phyloP scores from a whole-genome alignment of 2,329 filamentous ascomycete genomes.

The Fusarium tricinctum region DNA sequence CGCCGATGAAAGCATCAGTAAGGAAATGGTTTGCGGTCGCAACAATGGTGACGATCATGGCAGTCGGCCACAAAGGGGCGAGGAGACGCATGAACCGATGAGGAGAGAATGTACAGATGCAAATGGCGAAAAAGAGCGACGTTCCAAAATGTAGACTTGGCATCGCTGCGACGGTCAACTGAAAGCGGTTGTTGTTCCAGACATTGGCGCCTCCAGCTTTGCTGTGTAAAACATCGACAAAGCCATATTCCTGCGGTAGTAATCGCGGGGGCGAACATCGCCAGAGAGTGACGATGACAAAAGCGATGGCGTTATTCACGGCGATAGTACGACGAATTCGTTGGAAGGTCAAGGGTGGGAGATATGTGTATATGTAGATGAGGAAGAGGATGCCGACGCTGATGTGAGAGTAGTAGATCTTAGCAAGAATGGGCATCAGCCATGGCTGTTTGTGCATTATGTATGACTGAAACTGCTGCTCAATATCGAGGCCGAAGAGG shows the following conservation, averaged over 20 bases:
- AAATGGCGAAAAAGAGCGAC: conserved; percentile 55
- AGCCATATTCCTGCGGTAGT: conserved; percentile 62
- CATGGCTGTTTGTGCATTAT: conserved; percentile 54
- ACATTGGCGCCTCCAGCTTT: conserved; percentile 47
- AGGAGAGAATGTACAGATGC: conserved; percentile 56
- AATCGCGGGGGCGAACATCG: conserved; percentile 64
- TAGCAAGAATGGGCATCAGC: conserved; percentile 58
- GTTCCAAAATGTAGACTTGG: conserved; percentile 64
- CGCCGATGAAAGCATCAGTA: conserved; percentile 55
- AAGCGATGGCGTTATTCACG: conserved; percentile 63
- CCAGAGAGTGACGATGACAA: conserved; percentile 62
- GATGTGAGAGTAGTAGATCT: conserved; percentile 63
- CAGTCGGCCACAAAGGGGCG: conserved; percentile 59
- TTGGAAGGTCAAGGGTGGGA: conserved; percentile 57
- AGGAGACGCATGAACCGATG: conserved; percentile 55
- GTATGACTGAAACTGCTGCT: conserved; percentile 57
- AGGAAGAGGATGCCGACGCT: conserved; percentile 61
- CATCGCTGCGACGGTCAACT: conserved; percentile 65
- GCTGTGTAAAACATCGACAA: conserved; percentile 61
- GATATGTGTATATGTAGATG: conserved; percentile 62
- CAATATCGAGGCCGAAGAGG: conserved; percentile 56
- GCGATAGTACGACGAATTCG: conserved; percentile 63
- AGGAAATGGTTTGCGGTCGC: conserved; percentile 59
- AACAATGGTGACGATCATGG: conserved; percentile 59
- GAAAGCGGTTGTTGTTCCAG: conserved; percentile 62